These are phyloP conservation scores for Pichia sp. DNA, from an alignment of 1,139 yeast species.

Conservation along the genomic window DNA sequence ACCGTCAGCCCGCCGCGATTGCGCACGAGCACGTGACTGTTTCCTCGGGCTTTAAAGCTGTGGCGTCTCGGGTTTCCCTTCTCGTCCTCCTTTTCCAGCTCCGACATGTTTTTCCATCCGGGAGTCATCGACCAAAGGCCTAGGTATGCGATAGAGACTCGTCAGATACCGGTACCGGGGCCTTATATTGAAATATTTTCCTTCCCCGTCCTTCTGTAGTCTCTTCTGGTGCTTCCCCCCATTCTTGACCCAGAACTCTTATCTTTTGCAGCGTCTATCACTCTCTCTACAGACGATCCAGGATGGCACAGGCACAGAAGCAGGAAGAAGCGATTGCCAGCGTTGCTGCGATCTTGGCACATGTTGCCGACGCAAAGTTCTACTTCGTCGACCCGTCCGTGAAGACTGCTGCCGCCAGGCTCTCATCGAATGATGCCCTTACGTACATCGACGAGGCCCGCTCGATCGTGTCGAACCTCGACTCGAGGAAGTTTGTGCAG, in stretches of 20 bases:
- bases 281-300: background rate
- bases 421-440: constrained; percentile 52
- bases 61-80: background rate
- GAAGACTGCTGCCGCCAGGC: constrained; percentile 1
- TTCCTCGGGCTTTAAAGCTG: constrained; percentile 3
- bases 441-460: constrained; percentile 37
- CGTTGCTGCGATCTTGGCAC: constrained; percentile 23
- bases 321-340: constrained; percentile 20
- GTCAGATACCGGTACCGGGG: background rate
- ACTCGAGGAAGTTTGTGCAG: constrained; percentile 49
- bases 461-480: constrained; percentile 53
- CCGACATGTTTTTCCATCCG: background rate
- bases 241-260: too few relatives aligned
- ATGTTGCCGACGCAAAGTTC: constrained; percentile 22
- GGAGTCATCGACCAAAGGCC: background rate
- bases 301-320: constrained; percentile 16
- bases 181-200: background rate
- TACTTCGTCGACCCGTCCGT: constrained; percentile 24
- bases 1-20: background rate
- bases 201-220: background rate
- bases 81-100: background rate
- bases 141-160: background rate
- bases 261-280: too few relatives aligned
- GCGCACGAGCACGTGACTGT: constrained; percentile 5
- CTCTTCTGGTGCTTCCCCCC: background rate